Percentiles rank a stretch among this genome's conserved stretches.
Conservation (phyloP, 148 eudicot genomes). For the Spergularia bocconei region DNA sequence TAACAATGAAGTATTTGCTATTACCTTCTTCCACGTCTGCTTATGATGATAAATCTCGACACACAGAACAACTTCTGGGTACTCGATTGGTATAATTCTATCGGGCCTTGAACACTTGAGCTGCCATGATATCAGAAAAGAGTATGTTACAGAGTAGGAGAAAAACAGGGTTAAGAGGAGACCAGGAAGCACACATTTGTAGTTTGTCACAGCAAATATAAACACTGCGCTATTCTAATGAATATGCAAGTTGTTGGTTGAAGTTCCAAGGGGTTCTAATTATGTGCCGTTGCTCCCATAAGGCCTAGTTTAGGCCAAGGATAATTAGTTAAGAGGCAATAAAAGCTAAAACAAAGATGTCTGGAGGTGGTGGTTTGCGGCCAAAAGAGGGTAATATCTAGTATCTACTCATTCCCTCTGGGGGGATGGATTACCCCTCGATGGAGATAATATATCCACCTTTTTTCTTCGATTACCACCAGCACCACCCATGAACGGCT, state of each 20-base stretch:
- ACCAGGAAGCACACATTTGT: neutral
- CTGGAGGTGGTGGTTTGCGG: too few relatives aligned
- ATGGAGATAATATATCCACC: too few relatives aligned
- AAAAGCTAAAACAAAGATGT: too few relatives aligned
- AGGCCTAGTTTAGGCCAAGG: too few relatives aligned
- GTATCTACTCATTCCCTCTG: too few relatives aligned
- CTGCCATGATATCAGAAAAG: conserved; percentile 33
- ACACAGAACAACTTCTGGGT: conserved; percentile 66
- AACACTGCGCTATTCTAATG: neutral
- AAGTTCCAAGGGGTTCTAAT: neutral
- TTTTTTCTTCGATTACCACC: too few relatives aligned
- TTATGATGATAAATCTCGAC: conserved; percentile 70
- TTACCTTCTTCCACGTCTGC: conserved; percentile 46
- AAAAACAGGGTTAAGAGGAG: neutral
- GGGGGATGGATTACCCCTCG: too few relatives aligned
- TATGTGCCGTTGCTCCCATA: neutral
- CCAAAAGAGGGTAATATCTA: too few relatives aligned
- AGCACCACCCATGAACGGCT: too few relatives aligned
- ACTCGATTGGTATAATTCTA: conserved; percentile 45
- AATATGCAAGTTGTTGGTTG: neutral
- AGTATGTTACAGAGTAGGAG: neutral
- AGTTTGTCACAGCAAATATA: neutral
- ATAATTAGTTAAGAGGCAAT: too few relatives aligned
- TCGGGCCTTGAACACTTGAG: conserved; percentile 40
- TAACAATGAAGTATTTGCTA: neutral